phyloP scores from a whole-genome alignment of 768 basidiomycete genomes.

The Mycena maculata region DNA sequence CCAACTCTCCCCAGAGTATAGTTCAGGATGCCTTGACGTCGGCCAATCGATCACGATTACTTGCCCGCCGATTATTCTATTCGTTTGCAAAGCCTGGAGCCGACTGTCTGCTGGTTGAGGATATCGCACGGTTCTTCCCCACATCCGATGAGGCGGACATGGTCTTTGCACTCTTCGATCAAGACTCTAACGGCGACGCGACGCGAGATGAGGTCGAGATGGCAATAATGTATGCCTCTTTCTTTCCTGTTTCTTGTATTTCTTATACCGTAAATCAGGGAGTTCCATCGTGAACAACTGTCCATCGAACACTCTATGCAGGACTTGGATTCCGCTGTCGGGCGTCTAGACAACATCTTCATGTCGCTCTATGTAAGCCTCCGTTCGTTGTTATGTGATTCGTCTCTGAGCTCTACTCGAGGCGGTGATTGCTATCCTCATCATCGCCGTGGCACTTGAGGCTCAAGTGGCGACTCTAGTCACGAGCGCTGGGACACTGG shows the following conservation, averaged over 20 bases:
- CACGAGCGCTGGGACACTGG: constrained; percentile 76
- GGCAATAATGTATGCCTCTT: constrained; percentile 64
- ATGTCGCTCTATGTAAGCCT: constrained; percentile 72
- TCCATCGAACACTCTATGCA: constrained; percentile 89
- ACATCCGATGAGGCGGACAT: constrained; percentile 73
- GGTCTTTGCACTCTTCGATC: constrained; percentile 77
- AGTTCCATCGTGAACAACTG: constrained; percentile 87
- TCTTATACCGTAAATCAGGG: constrained; percentile 54
- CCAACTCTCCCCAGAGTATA: constrained; percentile 85
- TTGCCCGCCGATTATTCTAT: constrained; percentile 88
- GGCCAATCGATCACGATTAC: constrained; percentile 83
- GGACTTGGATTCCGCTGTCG: constrained; percentile 90
- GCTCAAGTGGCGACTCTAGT: constrained; percentile 79
- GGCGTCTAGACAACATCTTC: constrained; percentile 86
- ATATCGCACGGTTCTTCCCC: constrained; percentile 80
- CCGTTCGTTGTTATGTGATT: too few relatives aligned
- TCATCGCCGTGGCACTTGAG: constrained; percentile 86
- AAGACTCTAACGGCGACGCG: constrained; percentile 78
- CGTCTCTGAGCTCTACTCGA: constrained; percentile 6
- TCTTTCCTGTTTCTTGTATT: constrained; percentile 9
- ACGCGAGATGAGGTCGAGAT: constrained; percentile 81
- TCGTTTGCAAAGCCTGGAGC: constrained; percentile 77
- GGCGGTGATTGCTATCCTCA: constrained; percentile 73
- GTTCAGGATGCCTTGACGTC: constrained; percentile 84
- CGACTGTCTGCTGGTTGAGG: constrained; percentile 69